Evolutionary conservation across 1,284 basidiomycete species (phyloP), one percentile per base, ranked within the genome.

Genomic region (Schizophyllum amplum): DNA sequence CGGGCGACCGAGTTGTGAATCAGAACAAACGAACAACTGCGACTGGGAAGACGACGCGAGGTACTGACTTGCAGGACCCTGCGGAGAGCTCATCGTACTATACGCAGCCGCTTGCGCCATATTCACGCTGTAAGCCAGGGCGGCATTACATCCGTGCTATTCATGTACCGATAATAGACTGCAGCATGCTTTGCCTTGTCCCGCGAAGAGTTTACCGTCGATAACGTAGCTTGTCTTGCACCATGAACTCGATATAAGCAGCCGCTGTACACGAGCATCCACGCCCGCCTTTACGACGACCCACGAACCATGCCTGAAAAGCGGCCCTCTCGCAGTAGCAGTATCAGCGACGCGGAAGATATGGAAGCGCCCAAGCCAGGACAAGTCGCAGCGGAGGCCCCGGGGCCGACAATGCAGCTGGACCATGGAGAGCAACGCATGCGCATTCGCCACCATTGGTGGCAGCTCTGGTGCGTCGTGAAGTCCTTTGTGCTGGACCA

Each of bases 351-450:
- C 33, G 17, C 33, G 33, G 17, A 42, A 17, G 33, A 42, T 42
- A 17, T 42, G 17, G 33, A 2, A 17, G 17, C 11, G 33, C 33
- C 33, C 13, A 42, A 42, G 3, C 11, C 13, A 42, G 33, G 33
- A 17, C n/a, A n/a, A n/a, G 17, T 42, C 33, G 33, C 33, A 42
- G 33, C 33, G 17, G 33, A 9, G 33, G 33, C 13, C 3, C 33
- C 33, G 33, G 33, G 33, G 13, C 13, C 11, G 33, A 42, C 60
- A 52, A 59, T 80, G 22, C 71, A 78, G 52, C 69, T 82, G 20
- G 80, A 82, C 63, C 65, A 68, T 33, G 81, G 80, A 13, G 65
- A 76, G n/a, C 72, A 78, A 55, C 71, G 70, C 52, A 59, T 75
- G 42, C 71, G 72, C 56, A 71, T 72, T 57, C 71, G 80, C 54